Percentiles rank a stretch among this genome's conserved stretches.
Conservation (phyloP, 495 filamentous ascomycete genomes). For the Penicillium herquei region DNA sequence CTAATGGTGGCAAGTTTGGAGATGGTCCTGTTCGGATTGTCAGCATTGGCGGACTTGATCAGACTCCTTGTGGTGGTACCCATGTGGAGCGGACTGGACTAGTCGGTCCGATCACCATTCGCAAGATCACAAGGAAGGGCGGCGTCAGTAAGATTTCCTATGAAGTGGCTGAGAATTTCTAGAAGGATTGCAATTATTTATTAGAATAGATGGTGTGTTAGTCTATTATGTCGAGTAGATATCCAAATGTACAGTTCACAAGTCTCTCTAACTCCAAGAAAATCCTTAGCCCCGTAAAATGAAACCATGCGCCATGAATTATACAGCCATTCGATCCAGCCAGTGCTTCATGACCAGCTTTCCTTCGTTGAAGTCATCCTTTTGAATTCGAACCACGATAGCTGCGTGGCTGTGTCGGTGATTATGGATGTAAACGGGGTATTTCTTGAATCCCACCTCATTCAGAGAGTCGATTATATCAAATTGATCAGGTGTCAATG, state of each 20-base stretch:
- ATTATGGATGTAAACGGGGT: conserved; percentile 82
- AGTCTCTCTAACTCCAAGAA: too few relatives aligned
- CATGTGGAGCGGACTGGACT: conserved; percentile 54
- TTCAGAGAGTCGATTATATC: conserved; percentile 77
- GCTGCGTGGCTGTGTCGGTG: conserved; percentile 81
- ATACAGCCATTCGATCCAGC: conserved; percentile 72
- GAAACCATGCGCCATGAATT: conserved; percentile 1
- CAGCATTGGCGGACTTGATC: conserved; percentile 57
- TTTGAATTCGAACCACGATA: conserved; percentile 73
- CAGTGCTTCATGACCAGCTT: conserved; percentile 78
- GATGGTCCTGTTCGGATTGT: conserved; percentile 40
- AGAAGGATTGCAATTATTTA: background rate
- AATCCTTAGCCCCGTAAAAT: background rate
- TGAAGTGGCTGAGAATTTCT: conserved; percentile 28
- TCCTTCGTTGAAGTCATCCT: conserved; percentile 68
- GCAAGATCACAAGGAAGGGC: conserved; percentile 60
- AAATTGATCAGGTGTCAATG: conserved; percentile 77
- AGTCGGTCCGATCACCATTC: conserved; percentile 55
- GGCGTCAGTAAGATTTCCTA: conserved; percentile 57
- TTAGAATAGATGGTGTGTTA: background rate
- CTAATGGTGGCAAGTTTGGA: conserved; percentile 44
- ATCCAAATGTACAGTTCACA: too few relatives aligned
- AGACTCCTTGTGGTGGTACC: conserved; percentile 64
- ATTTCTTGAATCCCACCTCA: conserved; percentile 72
- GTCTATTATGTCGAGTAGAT: background rate